A percentile compares a stretch with the other conserved stretches of the same genome.
phyloP scores from a whole-genome alignment of 2,329 filamentous ascomycete genomes.

The Aspergillus udagawae region DNA sequence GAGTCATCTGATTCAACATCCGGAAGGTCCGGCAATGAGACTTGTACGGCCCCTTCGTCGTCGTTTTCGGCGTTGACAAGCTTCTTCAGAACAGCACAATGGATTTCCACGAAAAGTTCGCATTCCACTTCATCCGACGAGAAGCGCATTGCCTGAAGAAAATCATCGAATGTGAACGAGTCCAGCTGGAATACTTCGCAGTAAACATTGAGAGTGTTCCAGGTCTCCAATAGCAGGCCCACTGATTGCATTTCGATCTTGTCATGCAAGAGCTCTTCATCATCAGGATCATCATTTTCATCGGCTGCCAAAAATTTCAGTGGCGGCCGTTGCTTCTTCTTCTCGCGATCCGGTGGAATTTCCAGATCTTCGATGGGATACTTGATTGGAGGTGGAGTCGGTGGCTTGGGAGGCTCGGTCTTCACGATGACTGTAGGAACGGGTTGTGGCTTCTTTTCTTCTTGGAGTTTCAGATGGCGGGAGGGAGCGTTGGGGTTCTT shows the following conservation, averaged over 20 bases:
- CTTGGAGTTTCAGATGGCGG: conserved; percentile 27
- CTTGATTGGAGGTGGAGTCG: conserved; percentile 73
- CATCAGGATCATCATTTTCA: conserved; percentile 50
- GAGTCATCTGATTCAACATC: conserved; percentile 65
- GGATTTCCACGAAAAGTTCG: conserved; percentile 82
- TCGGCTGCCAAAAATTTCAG: conserved; percentile 74
- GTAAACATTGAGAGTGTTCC: conserved; percentile 98
- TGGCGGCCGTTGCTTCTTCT: conserved; percentile 63
- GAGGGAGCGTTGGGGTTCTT: conserved; percentile 25
- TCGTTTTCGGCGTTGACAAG: conserved; percentile 72
- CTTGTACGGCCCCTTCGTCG: conserved; percentile 69
- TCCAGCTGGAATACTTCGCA: conserved; percentile 91
- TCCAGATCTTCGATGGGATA: conserved; percentile 96
- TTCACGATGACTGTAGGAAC: conserved; percentile 40
- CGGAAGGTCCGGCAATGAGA: conserved; percentile 71
- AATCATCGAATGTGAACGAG: conserved; percentile 97
- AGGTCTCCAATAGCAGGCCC: conserved; percentile 81
- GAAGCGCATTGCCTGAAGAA: conserved; percentile 79
- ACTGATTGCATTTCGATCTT: conserved; percentile 75
- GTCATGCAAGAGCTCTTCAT: conserved; percentile 42
- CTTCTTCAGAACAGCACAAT: conserved; percentile 85
- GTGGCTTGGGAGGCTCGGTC: conserved; percentile 51
- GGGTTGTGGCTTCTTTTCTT: conserved; percentile 32
- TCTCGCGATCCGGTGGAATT: conserved; percentile 63
- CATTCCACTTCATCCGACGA: conserved; percentile 70